Percentiles rank a stretch among this genome's conserved stretches.
Evolutionary conservation across 1,284 basidiomycete genomes (phyloP).

Genomic region (Apiotrichum gamsii): DNA sequence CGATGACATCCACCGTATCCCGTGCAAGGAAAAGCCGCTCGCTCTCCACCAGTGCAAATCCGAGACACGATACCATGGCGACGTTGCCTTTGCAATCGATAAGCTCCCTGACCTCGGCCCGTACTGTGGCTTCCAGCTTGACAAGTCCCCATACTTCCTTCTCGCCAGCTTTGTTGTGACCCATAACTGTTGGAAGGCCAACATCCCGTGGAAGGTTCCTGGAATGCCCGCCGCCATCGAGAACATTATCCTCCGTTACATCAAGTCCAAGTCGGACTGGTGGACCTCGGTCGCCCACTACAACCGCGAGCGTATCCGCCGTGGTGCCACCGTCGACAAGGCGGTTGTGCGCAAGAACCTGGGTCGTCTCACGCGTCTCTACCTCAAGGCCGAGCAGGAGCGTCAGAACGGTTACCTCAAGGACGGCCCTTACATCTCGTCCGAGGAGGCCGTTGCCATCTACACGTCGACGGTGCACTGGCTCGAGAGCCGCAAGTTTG

Average conservation of each 20-base stretch:
- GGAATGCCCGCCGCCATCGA: constrained; percentile 79
- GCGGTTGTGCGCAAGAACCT: constrained; percentile 62
- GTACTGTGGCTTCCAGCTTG: not conserved
- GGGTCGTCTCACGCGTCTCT: constrained; percentile 58
- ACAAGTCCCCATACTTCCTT: not conserved
- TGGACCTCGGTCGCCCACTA: constrained; percentile 81
- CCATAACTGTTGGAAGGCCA: constrained; percentile 96
- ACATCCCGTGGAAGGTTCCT: constrained; percentile 58
- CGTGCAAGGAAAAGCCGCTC: too few relatives aligned
- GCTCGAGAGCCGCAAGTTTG: constrained; percentile 88
- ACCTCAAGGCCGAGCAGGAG: constrained; percentile 96
- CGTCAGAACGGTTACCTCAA: constrained; percentile 94
- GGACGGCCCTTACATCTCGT: constrained; percentile 93
- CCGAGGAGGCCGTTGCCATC: constrained; percentile 93
- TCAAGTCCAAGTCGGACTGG: constrained; percentile 99
- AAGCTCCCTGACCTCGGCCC: not conserved
- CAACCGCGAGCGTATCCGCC: constrained; percentile 55
- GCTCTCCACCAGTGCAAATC: not conserved
- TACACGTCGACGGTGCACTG: constrained; percentile 97
- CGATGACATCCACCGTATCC: too few relatives aligned
- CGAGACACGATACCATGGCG: not conserved
- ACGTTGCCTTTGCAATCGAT: not conserved
- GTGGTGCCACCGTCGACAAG: constrained; percentile 96
- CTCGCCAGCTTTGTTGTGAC: not conserved
- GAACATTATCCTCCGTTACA: constrained; percentile 97